Conservation (phyloP, 352 stramenopile genomes). For the Albugo laibachii region DNA sequence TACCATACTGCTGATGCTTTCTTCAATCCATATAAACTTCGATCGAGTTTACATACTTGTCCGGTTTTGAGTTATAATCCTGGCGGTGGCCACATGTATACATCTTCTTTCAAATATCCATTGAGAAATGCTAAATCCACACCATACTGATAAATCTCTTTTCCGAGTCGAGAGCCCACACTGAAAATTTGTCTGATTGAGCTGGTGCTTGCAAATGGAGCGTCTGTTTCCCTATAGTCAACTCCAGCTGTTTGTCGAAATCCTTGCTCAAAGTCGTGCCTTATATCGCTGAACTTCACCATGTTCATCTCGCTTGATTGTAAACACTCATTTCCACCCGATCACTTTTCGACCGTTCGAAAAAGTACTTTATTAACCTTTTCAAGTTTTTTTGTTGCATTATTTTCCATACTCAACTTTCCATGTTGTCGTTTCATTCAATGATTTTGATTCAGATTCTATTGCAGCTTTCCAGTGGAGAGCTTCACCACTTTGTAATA, state of each 20-base stretch:
- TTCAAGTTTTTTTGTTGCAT: too few species aligned
- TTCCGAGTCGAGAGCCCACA: not conserved
- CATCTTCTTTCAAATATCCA: not conserved
- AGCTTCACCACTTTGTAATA: conserved; percentile 1
- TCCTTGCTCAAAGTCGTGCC: not conserved
- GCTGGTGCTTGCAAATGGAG: not conserved
- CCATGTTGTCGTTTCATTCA: not conserved
- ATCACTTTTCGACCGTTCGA: not conserved
- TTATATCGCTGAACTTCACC: not conserved
- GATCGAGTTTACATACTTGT: not conserved
- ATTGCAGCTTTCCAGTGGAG: not conserved
- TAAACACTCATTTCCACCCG: not conserved
- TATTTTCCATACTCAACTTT: too few species aligned
- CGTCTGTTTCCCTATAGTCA: not conserved
- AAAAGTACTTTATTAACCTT: too few species aligned
- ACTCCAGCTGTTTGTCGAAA: not conserved
- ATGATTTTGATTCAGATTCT: not conserved
- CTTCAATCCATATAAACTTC: conserved; percentile 9
- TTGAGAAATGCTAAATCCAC: not conserved
- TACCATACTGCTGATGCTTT: conserved; percentile 10
- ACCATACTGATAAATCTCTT: not conserved
- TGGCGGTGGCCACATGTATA: not conserved
- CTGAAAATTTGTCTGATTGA: not conserved
- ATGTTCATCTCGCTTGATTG: not conserved
- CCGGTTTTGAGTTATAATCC: too few species aligned